A percentile compares a stretch with the other conserved stretches of the same genome.
phyloP scores from a whole-genome alignment of 345 rosid genomes.

The Rubroshorea leprosula region DNA sequence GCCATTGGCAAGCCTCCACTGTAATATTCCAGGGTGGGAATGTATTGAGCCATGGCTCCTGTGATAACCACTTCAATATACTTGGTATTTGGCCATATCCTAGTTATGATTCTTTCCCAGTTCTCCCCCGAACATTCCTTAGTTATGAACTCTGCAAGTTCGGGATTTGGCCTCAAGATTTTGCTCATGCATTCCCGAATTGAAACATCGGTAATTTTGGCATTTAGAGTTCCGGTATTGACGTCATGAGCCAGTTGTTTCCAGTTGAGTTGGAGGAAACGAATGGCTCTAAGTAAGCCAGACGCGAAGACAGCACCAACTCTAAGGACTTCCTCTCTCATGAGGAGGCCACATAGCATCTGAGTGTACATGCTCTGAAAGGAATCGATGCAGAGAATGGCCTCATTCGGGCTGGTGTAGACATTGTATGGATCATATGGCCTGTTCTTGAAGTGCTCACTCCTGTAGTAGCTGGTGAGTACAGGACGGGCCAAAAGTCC shows the following conservation, averaged over 20 bases:
- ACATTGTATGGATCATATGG: constrained; percentile 72
- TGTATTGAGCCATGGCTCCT: constrained; percentile 95
- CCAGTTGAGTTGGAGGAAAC: constrained; percentile 75
- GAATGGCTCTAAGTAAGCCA: constrained; percentile 75
- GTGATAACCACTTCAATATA: constrained; percentile 91
- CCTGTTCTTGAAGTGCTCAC: constrained; percentile 71
- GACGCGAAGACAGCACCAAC: constrained; percentile 92
- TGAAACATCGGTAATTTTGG: constrained; percentile 44
- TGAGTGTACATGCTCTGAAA: constrained; percentile 94
- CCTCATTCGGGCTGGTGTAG: constrained; percentile 81
- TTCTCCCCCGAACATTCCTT: constrained; percentile 47
- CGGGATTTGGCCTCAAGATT: constrained; percentile 54
- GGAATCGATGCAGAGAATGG: constrained; percentile 79
- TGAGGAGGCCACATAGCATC: constrained; percentile 77
- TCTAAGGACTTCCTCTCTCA: constrained; percentile 65
- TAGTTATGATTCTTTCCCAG: constrained; percentile 68
- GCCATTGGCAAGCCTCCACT: constrained; percentile 75
- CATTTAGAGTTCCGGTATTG: constrained; percentile 51
- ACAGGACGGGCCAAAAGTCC: constrained; percentile 91
- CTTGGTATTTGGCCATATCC: constrained; percentile 86
- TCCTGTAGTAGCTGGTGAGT: constrained; percentile 87
- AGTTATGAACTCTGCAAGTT: constrained; percentile 50
- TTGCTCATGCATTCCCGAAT: constrained; percentile 38
- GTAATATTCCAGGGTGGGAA: constrained; percentile 80
- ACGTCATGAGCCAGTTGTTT: constrained; percentile 51